phyloP scores from a whole-genome alignment of 441 rosid species.

The Brassica hybrid region DNA sequence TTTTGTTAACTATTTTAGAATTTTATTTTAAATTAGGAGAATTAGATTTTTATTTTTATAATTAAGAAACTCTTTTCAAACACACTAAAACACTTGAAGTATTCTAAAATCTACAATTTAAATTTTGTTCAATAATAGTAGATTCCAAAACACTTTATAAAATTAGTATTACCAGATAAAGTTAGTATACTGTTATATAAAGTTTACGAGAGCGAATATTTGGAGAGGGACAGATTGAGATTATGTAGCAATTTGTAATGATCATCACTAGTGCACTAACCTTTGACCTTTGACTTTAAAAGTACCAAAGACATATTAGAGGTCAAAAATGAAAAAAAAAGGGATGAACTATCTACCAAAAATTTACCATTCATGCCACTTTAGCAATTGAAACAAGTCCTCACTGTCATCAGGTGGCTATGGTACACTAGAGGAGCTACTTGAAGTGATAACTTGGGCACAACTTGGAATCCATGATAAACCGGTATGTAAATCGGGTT shows the following conservation, averaged over 20 bases:
- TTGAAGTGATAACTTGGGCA: slow-evolving; percentile 95
- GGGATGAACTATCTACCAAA: not conserved
- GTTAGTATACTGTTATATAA: not conserved
- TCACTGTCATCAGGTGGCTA: slow-evolving; percentile 69
- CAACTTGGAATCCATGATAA: slow-evolving; percentile 94
- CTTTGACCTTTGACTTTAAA: slow-evolving; percentile 34
- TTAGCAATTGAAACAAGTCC: slow-evolving; percentile 8
- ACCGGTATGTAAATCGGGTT: slow-evolving; percentile 58
- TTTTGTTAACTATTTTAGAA: too few relatives aligned
- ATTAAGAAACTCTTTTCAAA: too few relatives aligned
- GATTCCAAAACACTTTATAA: too few relatives aligned
- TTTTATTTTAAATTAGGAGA: too few relatives aligned
- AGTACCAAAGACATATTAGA: too few relatives aligned
- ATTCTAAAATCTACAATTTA: too few relatives aligned
- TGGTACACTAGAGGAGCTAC: slow-evolving; percentile 92
- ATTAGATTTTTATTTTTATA: too few relatives aligned
- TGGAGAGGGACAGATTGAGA: not conserved
- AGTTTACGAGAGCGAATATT: not conserved
- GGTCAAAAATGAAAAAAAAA: too few relatives aligned
- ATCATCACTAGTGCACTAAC: slow-evolving; percentile 24
- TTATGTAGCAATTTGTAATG: slow-evolving; percentile 3
- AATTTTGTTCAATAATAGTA: too few relatives aligned
- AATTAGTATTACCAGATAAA: too few relatives aligned
- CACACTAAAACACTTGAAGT: too few relatives aligned
- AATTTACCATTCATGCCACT: slow-evolving; percentile 13